phyloP scores from a whole-genome alignment of 768 basidiomycete species.

The Phanerochaete carnosa region DNA sequence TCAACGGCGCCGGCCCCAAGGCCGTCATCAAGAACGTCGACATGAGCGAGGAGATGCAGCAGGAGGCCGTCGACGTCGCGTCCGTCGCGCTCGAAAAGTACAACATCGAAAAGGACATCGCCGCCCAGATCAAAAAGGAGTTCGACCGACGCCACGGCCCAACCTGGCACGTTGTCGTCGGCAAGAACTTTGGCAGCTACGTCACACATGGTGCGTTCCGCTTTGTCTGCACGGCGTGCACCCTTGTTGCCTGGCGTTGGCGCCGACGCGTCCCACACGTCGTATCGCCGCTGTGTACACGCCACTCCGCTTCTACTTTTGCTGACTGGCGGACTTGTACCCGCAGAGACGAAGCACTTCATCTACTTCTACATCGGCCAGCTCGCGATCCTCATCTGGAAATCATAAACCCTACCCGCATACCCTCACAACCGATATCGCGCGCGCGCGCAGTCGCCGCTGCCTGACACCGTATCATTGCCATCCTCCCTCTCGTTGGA shows the following conservation, averaged over 20 bases:
- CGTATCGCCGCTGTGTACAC: not conserved
- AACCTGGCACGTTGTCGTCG: constrained; percentile 98
- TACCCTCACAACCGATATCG: constrained; percentile 27
- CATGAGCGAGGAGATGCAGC: constrained; percentile 96
- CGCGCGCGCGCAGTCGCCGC: constrained; percentile 32
- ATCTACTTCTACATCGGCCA: constrained; percentile 97
- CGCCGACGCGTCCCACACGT: not conserved
- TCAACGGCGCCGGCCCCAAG: constrained; percentile 48
- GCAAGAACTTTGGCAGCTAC: constrained; percentile 98
- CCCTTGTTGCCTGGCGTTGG: constrained; percentile 1
- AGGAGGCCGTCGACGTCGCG: constrained; percentile 88
- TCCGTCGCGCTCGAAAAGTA: constrained; percentile 84
- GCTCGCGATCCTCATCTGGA: constrained; percentile 93
- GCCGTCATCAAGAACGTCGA: constrained; percentile 96
- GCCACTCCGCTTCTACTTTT: not conserved
- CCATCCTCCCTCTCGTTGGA: not conserved
- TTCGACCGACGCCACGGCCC: constrained; percentile 90
- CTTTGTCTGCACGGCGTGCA: not conserved
- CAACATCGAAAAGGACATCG: constrained; percentile 97
- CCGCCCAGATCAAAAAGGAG: constrained; percentile 97
- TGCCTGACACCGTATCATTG: not conserved
- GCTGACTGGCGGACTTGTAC: too few relatives aligned
- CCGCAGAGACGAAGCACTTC: constrained; percentile 92
- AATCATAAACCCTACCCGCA: constrained; percentile 57
- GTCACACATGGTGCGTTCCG: constrained; percentile 86